Evolutionary conservation across 116 monocot species (phyloP).

Genomic region (Posidonia oceanica): DNA sequence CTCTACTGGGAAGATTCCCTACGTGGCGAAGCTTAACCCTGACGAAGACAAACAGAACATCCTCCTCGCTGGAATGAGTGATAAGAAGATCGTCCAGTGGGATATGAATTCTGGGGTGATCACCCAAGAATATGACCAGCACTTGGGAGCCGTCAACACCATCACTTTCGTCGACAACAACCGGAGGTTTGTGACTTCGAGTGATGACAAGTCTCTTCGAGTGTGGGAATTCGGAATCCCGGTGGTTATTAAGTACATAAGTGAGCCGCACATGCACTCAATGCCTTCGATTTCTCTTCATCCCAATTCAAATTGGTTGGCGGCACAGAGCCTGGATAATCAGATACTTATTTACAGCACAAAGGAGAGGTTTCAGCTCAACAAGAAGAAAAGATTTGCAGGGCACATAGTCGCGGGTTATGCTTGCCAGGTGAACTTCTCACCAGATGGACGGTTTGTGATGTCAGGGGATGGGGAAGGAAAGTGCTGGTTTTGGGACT

Average conservation of each 20-base stretch:
- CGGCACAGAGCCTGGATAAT: constrained; percentile 96
- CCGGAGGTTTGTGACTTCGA: constrained; percentile 92
- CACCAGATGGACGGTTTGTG: constrained; percentile 93
- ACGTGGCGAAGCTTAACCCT: constrained; percentile 95
- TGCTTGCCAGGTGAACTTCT: constrained; percentile 97
- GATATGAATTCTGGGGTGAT: constrained; percentile 87
- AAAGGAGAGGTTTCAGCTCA: constrained; percentile 96
- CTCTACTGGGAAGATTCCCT: constrained; percentile 90
- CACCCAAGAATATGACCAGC: constrained; percentile 97
- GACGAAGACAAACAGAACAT: constrained; percentile 95
- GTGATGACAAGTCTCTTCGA: constrained; percentile 94
- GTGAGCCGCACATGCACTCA: constrained; percentile 99
- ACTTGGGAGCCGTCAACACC: constrained; percentile 92
- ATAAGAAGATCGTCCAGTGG: constrained; percentile 99
- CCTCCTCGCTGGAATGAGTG: constrained; percentile 92
- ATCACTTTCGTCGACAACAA: constrained; percentile 98
- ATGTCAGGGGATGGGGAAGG: constrained; percentile 98
- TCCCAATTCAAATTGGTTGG: constrained; percentile 91
- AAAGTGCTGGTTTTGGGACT: constrained; percentile 99
- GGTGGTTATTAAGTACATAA: constrained; percentile 96
- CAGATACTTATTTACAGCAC: constrained; percentile 97
- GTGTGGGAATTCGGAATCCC: constrained; percentile 99
- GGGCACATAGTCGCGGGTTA: constrained; percentile 92
- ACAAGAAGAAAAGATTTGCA: constrained; percentile 98
- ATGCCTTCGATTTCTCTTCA: constrained; percentile 95